Conservation (phyloP, 345 rosid species). For the Streptanthus diversifolius region DNA sequence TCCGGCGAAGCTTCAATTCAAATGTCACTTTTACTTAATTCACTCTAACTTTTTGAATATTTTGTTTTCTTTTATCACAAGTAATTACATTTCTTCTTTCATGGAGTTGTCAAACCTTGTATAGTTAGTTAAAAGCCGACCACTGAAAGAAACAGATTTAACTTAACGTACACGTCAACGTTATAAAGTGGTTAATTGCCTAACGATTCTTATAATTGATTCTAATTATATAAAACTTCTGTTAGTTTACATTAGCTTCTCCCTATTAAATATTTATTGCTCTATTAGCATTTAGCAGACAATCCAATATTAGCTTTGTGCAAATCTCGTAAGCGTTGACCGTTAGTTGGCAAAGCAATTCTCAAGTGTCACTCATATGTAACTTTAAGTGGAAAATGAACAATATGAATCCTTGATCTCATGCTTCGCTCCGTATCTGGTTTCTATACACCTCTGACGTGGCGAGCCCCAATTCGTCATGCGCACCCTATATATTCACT, state of each 20-base stretch:
- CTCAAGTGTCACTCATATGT: background rate
- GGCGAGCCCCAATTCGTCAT: background rate
- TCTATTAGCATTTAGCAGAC: background rate
- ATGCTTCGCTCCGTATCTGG: background rate
- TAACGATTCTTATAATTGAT: background rate
- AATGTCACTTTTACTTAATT: too few species aligned
- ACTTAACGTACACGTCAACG: background rate
- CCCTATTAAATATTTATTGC: background rate
- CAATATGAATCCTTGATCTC: background rate
- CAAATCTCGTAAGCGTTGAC: slow-evolving; percentile 10
- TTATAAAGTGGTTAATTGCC: slow-evolving; percentile 7
- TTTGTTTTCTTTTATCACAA: background rate
- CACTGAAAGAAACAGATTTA: background rate
- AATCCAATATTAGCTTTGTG: background rate
- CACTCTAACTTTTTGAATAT: background rate
- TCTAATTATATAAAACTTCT: background rate
- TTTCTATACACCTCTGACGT: slow-evolving; percentile 3
- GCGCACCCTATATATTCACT: background rate
- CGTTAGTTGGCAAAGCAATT: slow-evolving; percentile 10
- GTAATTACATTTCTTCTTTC: background rate
- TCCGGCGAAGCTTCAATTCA: background rate
- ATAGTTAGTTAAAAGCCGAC: background rate
- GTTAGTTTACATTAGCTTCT: background rate
- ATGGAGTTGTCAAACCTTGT: background rate
- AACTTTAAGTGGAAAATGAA: slow-evolving; percentile 13